Evolutionary conservation across 352 stramenopile genomes (phyloP), one percentile per base, ranked within the genome.

Genomic region (Phytophthora brassicae): DNA sequence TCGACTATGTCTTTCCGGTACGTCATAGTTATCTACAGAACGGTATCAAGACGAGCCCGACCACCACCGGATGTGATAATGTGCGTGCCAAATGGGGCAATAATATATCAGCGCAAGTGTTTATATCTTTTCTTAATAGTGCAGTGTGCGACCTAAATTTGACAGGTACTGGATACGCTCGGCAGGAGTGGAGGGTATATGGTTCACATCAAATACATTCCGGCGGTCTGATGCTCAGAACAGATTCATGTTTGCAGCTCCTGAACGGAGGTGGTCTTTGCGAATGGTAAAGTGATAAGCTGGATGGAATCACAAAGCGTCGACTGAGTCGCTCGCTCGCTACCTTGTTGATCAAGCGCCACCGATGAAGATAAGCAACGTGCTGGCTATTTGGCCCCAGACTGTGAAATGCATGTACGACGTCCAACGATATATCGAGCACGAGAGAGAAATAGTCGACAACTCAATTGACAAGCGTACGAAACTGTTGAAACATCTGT

Each of bases 241-340:
- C 20, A n/a, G 47, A n/a, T 57, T 64, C n/a, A 58, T 64, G 56
- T 53, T 64, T 53, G 47, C 56, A 14, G 8, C 38, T 3, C 38
- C 38, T 14, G 29, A 57, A 22, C 20, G 56, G 11, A 22, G 29
- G 6, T 53, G 45, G 36, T 56, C 36, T 1, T 20, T 64, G 22
- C 19, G 47, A 49, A 59, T 59, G 39, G 41, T 54, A 8, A 59
- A 53, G 41, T 51, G 38, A 39, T 59, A 48, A 29, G 48, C 45
- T 4, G 45, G 56, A 6, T 63, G 45, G 56, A 56, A 44, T 14
- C 45, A 49, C 33, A 56, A 56, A 6, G 56, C 56, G 36, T 55
- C 54, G 2, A 24, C 56, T 2, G 56, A 64, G 7, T 52, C 56
- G 9, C 46, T 57, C 12, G 56, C 51, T 11, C 36, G 46, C 26